These are phyloP conservation scores for Trametes gibbosa DNA, from an alignment of 768 basidiomycete genomes.

Conservation along the genomic window DNA sequence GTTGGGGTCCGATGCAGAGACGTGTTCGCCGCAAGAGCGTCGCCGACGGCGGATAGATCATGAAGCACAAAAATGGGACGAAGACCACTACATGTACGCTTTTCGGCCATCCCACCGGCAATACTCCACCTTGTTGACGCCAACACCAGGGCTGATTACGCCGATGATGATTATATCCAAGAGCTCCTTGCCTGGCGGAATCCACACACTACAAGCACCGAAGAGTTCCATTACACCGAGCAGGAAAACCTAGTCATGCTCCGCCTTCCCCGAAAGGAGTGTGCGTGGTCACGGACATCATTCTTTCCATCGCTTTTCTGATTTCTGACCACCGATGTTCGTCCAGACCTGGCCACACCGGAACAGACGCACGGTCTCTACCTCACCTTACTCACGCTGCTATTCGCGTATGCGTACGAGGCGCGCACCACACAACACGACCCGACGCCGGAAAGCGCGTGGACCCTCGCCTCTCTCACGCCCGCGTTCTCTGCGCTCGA, in stretches of 20 bases:
- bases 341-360: constrained; percentile 57
- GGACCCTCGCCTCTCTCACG: constrained; percentile 73
- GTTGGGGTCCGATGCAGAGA: constrained; percentile 67
- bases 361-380: constrained; percentile 61
- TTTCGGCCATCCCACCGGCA: neutral
- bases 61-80: constrained; percentile 80
- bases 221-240: constrained; percentile 58
- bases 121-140: neutral
- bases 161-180: constrained; percentile 71
- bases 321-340: neutral
- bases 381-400: constrained; percentile 63
- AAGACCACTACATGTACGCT: constrained; percentile 78
- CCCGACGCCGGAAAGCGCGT: constrained; percentile 84
- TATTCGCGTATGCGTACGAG: constrained; percentile 84
- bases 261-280: constrained; percentile 50
- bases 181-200: constrained; percentile 68
- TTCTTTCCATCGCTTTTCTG: neutral
- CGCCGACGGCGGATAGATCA: constrained; percentile 50
- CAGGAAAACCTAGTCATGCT: constrained; percentile 69
- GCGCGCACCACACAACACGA: constrained; percentile 73
- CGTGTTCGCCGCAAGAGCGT: constrained; percentile 47
- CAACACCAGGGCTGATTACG: constrained; percentile 69
- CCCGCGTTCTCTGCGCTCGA: constrained; percentile 85
- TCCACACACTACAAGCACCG: constrained; percentile 41
- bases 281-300: constrained; percentile 32